A percentile compares a stretch with the other conserved stretches of the same genome.
These are phyloP conservation scores for Trapa bicornis DNA, from an alignment of 345 rosid species.

Conservation along the genomic window DNA sequence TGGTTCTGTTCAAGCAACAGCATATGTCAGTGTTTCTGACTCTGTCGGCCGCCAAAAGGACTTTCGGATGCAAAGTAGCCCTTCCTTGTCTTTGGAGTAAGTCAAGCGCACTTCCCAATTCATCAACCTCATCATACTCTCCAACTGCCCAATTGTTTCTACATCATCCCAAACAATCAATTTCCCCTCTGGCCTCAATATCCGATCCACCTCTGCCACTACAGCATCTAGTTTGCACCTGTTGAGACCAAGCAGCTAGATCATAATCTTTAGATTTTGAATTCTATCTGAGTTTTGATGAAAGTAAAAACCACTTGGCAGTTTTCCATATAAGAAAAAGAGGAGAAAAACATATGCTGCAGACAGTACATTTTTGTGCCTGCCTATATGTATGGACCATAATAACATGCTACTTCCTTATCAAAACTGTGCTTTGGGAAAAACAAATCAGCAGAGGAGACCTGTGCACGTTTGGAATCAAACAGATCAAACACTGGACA, in stretches of 20 bases:
- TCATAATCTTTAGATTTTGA: not conserved
- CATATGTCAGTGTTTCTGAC: conserved; percentile 43
- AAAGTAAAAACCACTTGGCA: too few relatives aligned
- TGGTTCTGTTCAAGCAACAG: conserved; percentile 27
- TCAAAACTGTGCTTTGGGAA: too few relatives aligned
- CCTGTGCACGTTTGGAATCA: too few relatives aligned
- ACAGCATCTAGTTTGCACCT: conserved; percentile 64
- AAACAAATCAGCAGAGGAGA: too few relatives aligned
- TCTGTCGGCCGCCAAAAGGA: conserved; percentile 74
- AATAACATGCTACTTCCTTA: too few relatives aligned
- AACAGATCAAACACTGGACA: too few relatives aligned
- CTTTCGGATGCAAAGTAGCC: conserved; percentile 72
- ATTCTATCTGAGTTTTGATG: too few relatives aligned
- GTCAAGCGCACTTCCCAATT: conserved; percentile 79
- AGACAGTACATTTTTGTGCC: too few relatives aligned
- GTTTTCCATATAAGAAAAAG: too few relatives aligned
- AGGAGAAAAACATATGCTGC: too few relatives aligned
- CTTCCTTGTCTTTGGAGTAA: conserved; percentile 64
- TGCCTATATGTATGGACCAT: too few relatives aligned
- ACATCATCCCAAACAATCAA: conserved; percentile 63
- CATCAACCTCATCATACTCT: conserved; percentile 49
- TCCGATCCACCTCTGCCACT: conserved; percentile 76
- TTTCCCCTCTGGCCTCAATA: conserved; percentile 81
- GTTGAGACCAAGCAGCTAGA: not conserved
- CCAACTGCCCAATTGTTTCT: conserved; percentile 45